Conservation (phyloP, 495 filamentous ascomycete genomes). For the Lophiotrema nucula region DNA sequence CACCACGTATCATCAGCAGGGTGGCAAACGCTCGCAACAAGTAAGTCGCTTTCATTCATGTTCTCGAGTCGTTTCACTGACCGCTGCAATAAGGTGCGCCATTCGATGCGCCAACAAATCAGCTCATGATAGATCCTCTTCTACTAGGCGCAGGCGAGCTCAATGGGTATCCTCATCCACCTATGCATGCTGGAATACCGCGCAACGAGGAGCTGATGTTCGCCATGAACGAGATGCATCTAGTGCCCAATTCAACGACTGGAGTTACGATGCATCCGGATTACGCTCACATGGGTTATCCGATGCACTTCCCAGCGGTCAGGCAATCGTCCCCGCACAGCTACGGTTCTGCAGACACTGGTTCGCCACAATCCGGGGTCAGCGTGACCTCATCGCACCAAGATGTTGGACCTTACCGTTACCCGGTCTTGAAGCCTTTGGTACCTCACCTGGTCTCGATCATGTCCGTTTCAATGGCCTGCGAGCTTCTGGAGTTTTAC, state of each 20-base stretch:
- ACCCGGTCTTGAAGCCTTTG: conserved; percentile 30
- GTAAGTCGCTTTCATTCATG: conserved; percentile 8
- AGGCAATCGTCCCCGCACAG: conserved; percentile 29
- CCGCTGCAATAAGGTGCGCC: conserved; percentile 10
- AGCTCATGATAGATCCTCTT: conserved; percentile 29
- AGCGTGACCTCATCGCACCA: conserved; percentile 26
- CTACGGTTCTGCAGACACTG: conserved; percentile 29
- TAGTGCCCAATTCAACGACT: conserved; percentile 16
- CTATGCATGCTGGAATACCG: conserved; percentile 14
- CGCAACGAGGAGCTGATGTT: conserved; percentile 29
- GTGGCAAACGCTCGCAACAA: conserved; percentile 17
- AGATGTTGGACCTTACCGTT: conserved; percentile 9
- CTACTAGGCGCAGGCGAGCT: conserved; percentile 20
- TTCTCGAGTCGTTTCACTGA: too few species aligned
- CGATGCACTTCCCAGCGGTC: conserved; percentile 23
- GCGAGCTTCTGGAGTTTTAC: conserved; percentile 53
- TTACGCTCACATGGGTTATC: conserved; percentile 23
- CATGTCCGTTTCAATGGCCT: conserved; percentile 46
- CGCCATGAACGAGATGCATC: conserved; percentile 32
- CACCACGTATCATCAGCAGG: conserved; percentile 20
- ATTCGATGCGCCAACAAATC: conserved; percentile 11
- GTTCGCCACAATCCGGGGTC: conserved; percentile 27
- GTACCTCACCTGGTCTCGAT: conserved; percentile 45
- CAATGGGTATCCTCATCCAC: conserved; percentile 12
- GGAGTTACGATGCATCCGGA: conserved; percentile 17